phyloP scores from a whole-genome alignment of 352 stramenopile species.

The Phytophthora pluvialis region DNA sequence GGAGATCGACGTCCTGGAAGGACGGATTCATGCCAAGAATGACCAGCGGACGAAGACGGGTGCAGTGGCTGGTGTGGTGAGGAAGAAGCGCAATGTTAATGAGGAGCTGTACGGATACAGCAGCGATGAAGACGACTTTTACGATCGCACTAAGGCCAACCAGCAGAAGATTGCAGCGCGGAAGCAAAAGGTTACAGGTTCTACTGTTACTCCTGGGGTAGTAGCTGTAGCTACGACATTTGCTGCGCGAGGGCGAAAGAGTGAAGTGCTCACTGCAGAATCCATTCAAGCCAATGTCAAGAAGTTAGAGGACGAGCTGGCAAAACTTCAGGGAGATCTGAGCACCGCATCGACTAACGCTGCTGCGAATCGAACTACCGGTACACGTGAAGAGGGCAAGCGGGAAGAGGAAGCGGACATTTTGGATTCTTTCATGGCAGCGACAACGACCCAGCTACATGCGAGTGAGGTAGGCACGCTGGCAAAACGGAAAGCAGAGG shows the following conservation, averaged over 20 bases:
- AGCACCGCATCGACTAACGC: conserved; percentile 21
- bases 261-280: conserved; percentile 58
- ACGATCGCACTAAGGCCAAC: conserved; percentile 74
- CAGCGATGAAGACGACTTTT: conserved; percentile 85
- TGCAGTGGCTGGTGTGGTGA: not conserved
- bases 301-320: conserved; percentile 44
- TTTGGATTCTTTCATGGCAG: conserved; percentile 75
- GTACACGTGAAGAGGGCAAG: conserved; percentile 21
- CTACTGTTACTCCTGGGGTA: not conserved
- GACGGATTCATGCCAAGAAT: conserved; percentile 58
- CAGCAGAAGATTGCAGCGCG: conserved; percentile 50
- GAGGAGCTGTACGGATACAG: conserved; percentile 57
- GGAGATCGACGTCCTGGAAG: conserved; percentile 73
- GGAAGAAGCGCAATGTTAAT: conserved; percentile 34
- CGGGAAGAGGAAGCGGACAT: conserved; percentile 49
- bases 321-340: conserved; percentile 37
- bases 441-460: conserved; percentile 58
- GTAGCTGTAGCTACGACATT: not conserved
- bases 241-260: conserved; percentile 2
- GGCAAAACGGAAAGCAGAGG: conserved; percentile 23
- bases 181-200: conserved; percentile 34
- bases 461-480: conserved; percentile 40
- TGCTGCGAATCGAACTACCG: conserved; percentile 2
- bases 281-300: conserved; percentile 57
- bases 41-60: conserved; percentile 50